A percentile compares a stretch with the other conserved stretches of the same genome.
Conservation (phyloP, 2,329 filamentous ascomycete genomes). For the Fusarium dlaminii region DNA sequence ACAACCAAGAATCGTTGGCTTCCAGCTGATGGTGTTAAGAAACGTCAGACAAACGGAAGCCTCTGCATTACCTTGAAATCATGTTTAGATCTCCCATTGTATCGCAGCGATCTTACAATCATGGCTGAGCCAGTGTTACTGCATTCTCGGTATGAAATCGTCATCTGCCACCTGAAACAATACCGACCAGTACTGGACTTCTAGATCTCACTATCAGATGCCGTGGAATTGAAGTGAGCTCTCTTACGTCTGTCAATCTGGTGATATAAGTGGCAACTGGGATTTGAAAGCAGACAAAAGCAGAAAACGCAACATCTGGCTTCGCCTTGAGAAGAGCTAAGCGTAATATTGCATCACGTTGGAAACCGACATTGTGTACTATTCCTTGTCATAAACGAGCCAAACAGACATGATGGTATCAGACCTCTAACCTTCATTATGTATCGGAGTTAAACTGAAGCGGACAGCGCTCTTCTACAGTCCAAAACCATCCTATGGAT, state of each 20-base stretch:
- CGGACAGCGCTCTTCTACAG: constrained; percentile 25
- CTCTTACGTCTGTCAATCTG: not conserved
- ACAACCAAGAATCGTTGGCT: too few relatives aligned
- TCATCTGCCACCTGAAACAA: not conserved
- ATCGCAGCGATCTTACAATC: not conserved
- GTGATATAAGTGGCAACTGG: not conserved
- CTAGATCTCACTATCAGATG: not conserved
- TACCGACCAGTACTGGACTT: not conserved
- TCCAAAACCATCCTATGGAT: constrained; percentile 17
- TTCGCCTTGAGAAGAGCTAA: not conserved
- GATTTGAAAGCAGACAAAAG: not conserved
- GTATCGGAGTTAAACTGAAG: constrained; percentile 17
- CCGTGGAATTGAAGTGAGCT: not conserved
- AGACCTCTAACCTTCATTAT: not conserved
- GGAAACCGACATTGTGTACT: not conserved
- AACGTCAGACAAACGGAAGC: not conserved
- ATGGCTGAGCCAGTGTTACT: not conserved
- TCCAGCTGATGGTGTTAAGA: not conserved
- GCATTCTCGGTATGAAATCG: not conserved
- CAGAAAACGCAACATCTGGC: not conserved
- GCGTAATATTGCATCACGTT: not conserved
- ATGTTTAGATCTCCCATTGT: not conserved
- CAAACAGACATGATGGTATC: not conserved
- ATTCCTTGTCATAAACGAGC: not conserved
- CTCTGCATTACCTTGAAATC: not conserved